Evolutionary conservation across 495 filamentous ascomycete genomes (phyloP), one percentile per base, ranked within the genome.

Genomic region (Annulohypoxylon maeteangense): DNA sequence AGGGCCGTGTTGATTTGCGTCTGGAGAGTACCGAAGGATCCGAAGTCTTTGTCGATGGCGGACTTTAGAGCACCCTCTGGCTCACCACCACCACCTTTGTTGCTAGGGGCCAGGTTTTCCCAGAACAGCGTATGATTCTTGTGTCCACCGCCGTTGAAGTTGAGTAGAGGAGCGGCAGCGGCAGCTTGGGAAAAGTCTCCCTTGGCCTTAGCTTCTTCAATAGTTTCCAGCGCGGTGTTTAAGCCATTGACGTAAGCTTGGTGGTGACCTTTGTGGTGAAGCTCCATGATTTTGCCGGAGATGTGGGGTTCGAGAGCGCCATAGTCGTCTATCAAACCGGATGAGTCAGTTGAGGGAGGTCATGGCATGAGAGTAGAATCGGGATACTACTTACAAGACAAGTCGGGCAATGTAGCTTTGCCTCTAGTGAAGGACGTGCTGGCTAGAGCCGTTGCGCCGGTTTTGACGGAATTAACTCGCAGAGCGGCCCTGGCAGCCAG

Each of bases 251-350:
- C 91, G 79, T 93, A 93, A 66, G 91, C 91, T 74, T 91, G 83
- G 83, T 93, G 91, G 83, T 93, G 91, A 75, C 90, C 91, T 75
- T 83, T 85, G 86, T 93, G 88, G 82, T 93, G 91, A 7, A 93
- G 86, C 87, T 99, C 95, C 95, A 99, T 99, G 84, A 99, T 99
- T 86, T 93, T 90, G 83, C 93, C 94, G 44, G 91, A 94, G 84
- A 99, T 96, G 79, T 92, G 81, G 70, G 95, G 95, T 81, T 99
- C 95, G 76, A 99, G 93, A 23, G 93, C 95, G 68, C 89, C 89
- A 82, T 93, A 95, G 83, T 94, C 92, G 77, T 94, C 91, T 94
- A 67, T 1, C 11, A 20, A 36, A 25, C 1, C 25, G 12, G 45
- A 29, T 27, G 70, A 59, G 25, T 56, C 42, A 51, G 51, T 27